phyloP scores from a whole-genome alignment of 495 filamentous ascomycete species.

The Echria macrotheca region DNA sequence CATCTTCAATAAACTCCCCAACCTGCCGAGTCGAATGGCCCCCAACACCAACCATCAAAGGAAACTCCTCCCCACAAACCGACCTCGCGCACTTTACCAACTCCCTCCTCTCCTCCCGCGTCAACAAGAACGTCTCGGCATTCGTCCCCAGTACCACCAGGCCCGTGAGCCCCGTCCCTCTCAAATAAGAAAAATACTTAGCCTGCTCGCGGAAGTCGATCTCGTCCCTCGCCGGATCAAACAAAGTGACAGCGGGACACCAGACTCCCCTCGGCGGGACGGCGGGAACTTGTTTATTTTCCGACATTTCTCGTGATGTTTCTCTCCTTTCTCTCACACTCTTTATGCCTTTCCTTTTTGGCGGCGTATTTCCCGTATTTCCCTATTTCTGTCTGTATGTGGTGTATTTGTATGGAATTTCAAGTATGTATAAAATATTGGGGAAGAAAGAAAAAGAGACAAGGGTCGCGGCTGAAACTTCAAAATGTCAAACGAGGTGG shows the following conservation, averaged over 20 bases:
- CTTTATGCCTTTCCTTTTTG: too few relatives aligned
- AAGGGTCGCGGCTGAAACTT: too few relatives aligned
- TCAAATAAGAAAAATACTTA: conserved; percentile 53
- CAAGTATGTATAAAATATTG: too few relatives aligned
- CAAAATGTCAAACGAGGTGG: too few relatives aligned
- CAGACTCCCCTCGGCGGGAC: conserved; percentile 36
- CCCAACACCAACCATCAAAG: conserved; percentile 58
- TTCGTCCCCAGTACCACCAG: conserved; percentile 61
- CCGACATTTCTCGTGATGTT: background rate
- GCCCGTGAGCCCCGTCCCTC: conserved; percentile 47
- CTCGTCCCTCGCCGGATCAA: conserved; percentile 47
- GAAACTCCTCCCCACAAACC: conserved; percentile 34
- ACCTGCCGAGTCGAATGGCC: conserved; percentile 62
- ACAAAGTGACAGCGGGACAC: conserved; percentile 47
- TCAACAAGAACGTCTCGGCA: conserved; percentile 60
- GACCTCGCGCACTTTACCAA: conserved; percentile 49
- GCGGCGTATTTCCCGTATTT: too few relatives aligned
- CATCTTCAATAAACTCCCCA: conserved; percentile 54
- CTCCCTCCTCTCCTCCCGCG: conserved; percentile 51
- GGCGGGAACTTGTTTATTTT: conserved; percentile 17
- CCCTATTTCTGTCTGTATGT: too few relatives aligned
- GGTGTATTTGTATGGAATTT: too few relatives aligned
- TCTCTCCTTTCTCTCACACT: background rate
- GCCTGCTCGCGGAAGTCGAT: conserved; percentile 44
- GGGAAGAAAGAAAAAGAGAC: too few relatives aligned